phyloP scores from a whole-genome alignment of 345 rosid genomes.

The Moricandia moricandioides region DNA sequence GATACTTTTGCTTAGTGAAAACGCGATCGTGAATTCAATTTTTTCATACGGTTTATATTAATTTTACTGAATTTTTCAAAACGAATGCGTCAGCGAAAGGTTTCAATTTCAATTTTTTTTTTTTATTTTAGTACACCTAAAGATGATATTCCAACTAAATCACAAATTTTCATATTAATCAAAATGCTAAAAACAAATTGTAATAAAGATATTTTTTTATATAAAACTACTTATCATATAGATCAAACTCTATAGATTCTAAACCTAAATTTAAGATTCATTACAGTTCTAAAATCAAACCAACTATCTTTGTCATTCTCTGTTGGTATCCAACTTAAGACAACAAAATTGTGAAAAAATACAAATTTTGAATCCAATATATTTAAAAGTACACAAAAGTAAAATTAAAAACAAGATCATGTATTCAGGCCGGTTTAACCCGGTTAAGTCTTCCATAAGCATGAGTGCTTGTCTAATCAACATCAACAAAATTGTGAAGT shows the following conservation, averaged over 20 bases:
- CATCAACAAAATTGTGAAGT: constrained; percentile 25
- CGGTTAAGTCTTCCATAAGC: neutral
- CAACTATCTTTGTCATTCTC: neutral
- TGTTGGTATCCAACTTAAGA: neutral
- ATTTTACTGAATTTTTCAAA: neutral
- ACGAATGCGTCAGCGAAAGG: neutral
- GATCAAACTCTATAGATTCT: neutral
- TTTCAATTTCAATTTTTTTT: neutral
- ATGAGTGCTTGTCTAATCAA: constrained; percentile 35
- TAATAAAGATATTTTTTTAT: neutral
- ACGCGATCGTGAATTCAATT: no score
- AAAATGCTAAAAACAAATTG: neutral
- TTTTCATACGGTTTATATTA: neutral
- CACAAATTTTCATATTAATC: neutral
- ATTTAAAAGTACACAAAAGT: neutral
- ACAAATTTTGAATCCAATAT: neutral
- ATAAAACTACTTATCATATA: neutral
- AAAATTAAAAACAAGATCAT: neutral
- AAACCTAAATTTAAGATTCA: neutral
- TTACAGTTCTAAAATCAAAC: neutral
- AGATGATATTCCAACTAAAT: neutral
- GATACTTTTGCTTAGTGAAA: no score
- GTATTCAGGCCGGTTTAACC: neutral
- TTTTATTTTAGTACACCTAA: neutral
- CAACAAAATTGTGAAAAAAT: neutral